Percentiles rank a stretch among this genome's conserved stretches.
Conservation (phyloP, 495 filamentous ascomycete genomes). For the Lophiostoma macrostomum region DNA sequence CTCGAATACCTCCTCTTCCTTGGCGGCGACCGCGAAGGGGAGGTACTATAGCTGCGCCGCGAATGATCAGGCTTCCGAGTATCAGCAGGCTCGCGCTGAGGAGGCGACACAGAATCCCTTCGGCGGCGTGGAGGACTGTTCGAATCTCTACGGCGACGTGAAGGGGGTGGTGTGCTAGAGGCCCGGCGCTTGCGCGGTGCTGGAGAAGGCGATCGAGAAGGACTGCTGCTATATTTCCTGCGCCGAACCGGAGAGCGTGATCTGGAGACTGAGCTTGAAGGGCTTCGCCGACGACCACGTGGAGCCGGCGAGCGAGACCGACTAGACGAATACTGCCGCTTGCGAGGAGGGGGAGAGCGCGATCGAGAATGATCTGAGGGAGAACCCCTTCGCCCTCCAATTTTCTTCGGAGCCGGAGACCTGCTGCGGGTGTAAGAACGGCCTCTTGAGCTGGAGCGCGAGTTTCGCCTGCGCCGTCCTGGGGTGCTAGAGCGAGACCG, state of each 20-base stretch:
- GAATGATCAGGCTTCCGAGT: background rate
- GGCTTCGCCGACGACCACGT: constrained; percentile 9
- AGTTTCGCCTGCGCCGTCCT: constrained; percentile 12
- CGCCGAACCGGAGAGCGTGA: constrained; percentile 7
- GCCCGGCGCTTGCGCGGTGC: background rate
- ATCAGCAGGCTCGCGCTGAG: background rate
- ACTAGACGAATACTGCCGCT: constrained; percentile 9
- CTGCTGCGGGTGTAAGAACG: constrained; percentile 16
- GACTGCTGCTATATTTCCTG: background rate
- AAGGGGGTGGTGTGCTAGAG: constrained; percentile 5
- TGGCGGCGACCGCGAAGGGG: background rate
- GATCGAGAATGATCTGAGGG: constrained; percentile 14
- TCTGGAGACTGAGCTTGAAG: constrained; percentile 9
- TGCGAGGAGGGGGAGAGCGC: constrained; percentile 14
- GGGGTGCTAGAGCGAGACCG: constrained; percentile 29
- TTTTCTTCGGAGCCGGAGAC: constrained; percentile 17
- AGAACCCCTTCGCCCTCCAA: constrained; percentile 1
- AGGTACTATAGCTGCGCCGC: constrained; percentile 2
- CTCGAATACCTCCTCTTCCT: constrained; percentile 4
- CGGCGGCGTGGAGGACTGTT: constrained; percentile 2
- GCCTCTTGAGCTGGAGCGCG: constrained; percentile 11
- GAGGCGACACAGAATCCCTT: background rate
- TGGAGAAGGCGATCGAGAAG: constrained; percentile 12
- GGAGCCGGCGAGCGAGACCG: constrained; percentile 30
- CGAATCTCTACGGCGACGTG: constrained; percentile 16